phyloP scores from a whole-genome alignment of 768 basidiomycete species.

The Nidularia sp. region DNA sequence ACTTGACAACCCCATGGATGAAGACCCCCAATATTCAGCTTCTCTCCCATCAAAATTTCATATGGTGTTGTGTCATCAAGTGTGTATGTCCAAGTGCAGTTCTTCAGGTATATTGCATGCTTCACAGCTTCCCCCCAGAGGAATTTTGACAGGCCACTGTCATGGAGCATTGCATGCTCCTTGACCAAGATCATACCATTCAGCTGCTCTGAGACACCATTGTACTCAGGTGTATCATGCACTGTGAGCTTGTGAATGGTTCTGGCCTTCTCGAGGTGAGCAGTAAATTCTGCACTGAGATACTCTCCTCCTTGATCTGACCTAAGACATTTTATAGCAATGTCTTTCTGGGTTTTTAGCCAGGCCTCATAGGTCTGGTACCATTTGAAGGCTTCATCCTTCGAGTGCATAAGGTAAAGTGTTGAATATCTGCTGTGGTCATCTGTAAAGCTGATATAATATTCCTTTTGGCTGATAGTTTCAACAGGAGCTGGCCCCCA shows the following conservation, averaged over 20 bases:
- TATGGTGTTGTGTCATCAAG: constrained; percentile 19
- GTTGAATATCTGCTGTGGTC: constrained; percentile 12
- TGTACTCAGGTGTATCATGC: constrained; percentile 29
- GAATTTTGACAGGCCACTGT: constrained; percentile 10
- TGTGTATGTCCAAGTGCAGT: constrained; percentile 20
- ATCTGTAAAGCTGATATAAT: constrained; percentile 26
- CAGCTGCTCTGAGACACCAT: constrained; percentile 29
- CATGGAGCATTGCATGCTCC: constrained; percentile 13
- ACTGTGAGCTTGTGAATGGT: constrained; percentile 23
- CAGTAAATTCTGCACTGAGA: constrained; percentile 17
- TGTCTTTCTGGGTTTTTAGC: constrained; percentile 18
- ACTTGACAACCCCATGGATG: constrained; percentile 18
- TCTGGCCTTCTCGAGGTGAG: constrained; percentile 20
- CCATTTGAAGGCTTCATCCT: constrained; percentile 14
- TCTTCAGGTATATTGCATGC: constrained; percentile 16
- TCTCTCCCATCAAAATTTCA: constrained; percentile 11
- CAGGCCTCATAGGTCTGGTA: constrained; percentile 22
- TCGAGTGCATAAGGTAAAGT: constrained; percentile 15
- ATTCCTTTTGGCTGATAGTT: constrained; percentile 12
- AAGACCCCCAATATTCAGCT: constrained; percentile 16
- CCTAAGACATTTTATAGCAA: constrained; percentile 20
- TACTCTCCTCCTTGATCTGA: constrained; percentile 35
- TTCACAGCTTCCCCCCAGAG: constrained; percentile 19
- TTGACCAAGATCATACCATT: constrained; percentile 20
- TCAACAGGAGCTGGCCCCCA: constrained; percentile 28